A percentile compares a stretch with the other conserved stretches of the same genome.
Evolutionary conservation across 2,329 filamentous ascomycete genomes (phyloP).

Genomic region (Pezicula rhizophila): DNA sequence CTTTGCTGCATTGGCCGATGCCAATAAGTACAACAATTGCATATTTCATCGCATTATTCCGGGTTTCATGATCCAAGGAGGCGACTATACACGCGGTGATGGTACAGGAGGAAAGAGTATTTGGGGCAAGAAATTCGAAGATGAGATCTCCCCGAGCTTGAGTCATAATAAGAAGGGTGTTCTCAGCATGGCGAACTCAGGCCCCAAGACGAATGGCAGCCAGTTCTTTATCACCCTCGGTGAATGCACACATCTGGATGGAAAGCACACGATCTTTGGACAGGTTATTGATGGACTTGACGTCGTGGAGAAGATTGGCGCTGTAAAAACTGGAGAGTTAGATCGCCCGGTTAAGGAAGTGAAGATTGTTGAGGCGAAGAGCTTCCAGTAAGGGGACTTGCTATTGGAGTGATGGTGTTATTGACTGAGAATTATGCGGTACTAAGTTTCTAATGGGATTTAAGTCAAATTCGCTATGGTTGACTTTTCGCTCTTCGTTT

Average conservation of each 20-base stretch:
- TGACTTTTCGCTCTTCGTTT: too few relatives aligned
- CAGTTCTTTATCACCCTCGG: constrained; percentile 94
- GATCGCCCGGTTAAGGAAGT: constrained; percentile 1
- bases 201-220: constrained; percentile 82
- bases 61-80: constrained; percentile 92
- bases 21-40: constrained; percentile 78
- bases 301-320: constrained; percentile 81
- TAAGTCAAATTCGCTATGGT: too few relatives aligned
- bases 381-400: not conserved
- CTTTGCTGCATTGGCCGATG: constrained; percentile 78
- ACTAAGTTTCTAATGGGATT: too few relatives aligned
- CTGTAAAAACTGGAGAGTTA: constrained; percentile 63
- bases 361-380: constrained; percentile 25
- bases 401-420: too few relatives aligned
- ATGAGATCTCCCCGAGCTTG: constrained; percentile 73
- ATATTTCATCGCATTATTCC: constrained; percentile 90
- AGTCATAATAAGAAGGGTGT: constrained; percentile 73
- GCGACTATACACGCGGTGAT: constrained; percentile 54
- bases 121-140: constrained; percentile 86
- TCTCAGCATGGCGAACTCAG: constrained; percentile 89
- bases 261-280: constrained; percentile 89
- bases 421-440: too few relatives aligned
- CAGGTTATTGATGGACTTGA: constrained; percentile 82
- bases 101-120: constrained; percentile 62
- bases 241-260: constrained; percentile 75